Conservation (phyloP, 2,329 filamentous ascomycete species). For the Xylariaceae sp. region DNA sequence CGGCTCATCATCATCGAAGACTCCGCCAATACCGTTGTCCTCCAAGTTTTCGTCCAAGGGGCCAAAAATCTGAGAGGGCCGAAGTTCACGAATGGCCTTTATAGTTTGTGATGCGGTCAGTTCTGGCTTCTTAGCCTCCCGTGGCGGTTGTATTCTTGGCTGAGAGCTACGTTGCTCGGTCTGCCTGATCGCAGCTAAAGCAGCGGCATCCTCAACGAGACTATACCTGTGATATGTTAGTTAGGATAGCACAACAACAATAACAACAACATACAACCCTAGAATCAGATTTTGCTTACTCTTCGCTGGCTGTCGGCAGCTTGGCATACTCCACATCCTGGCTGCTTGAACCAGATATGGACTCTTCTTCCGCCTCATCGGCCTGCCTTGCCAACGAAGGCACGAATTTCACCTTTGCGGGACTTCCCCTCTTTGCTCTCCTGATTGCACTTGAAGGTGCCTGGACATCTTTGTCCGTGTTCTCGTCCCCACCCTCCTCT, state of each 20-base stretch:
- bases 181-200: conserved; percentile 20
- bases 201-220: conserved; percentile 20
- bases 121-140: conserved; percentile 12
- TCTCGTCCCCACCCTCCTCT: neutral
- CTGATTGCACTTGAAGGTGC: no score
- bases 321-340: conserved; percentile 18
- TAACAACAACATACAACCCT: no score
- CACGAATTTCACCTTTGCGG: conserved; percentile 9
- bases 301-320: conserved; percentile 18
- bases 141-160: conserved; percentile 5
- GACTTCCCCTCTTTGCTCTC: neutral
- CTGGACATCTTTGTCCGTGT: neutral
- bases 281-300: conserved; percentile 10
- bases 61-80: conserved; percentile 16
- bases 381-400: conserved; percentile 12
- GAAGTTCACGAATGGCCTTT: conserved; percentile 20
- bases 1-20: no score
- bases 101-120: conserved; percentile 10
- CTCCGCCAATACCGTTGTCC: neutral
- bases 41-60: conserved; percentile 2
- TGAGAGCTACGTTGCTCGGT: conserved; percentile 10
- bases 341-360: conserved; percentile 16
- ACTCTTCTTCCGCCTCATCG: conserved; percentile 5
- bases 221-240: conserved; percentile 23
- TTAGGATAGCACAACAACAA: neutral